These are phyloP conservation scores for Akanthomyces lecanii DNA, from an alignment of 2,329 filamentous ascomycete genomes.

Conservation along the genomic window DNA sequence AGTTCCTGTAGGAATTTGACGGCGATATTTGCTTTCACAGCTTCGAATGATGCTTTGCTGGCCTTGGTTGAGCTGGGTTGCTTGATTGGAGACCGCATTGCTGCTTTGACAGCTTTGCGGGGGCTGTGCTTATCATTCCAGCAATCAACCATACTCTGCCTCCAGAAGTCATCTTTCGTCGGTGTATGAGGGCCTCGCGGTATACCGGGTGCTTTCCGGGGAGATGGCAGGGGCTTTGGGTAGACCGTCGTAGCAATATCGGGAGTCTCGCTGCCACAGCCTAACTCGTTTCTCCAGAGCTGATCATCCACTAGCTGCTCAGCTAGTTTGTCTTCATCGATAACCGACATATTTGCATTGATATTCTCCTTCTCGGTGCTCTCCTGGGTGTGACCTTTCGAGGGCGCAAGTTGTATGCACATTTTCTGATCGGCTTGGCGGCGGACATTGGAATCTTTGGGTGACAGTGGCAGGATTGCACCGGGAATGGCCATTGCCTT, in stretches of 20 bases:
- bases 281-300: background rate
- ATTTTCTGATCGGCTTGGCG: background rate
- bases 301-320: background rate
- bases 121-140: slow-evolving; percentile 62
- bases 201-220: slow-evolving; percentile 36
- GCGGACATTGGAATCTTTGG: background rate
- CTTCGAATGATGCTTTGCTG: slow-evolving; percentile 58
- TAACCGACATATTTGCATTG: background rate
- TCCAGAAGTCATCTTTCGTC: slow-evolving; percentile 57
- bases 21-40: slow-evolving; percentile 59
- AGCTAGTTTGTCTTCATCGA: background rate
- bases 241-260: background rate
- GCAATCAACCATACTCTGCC: slow-evolving; percentile 53
- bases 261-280: background rate
- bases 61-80: slow-evolving; percentile 33
- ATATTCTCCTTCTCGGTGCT: background rate
- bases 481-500: background rate
- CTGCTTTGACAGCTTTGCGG: slow-evolving; percentile 35
- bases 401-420: background rate
- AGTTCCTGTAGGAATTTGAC: slow-evolving; percentile 62
- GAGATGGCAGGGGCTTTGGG: slow-evolving; percentile 26
- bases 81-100: slow-evolving; percentile 26
- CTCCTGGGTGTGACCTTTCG: background rate
- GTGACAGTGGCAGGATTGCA: background rate
- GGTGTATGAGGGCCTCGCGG: slow-evolving; percentile 51